Evolutionary conservation across 1,284 basidiomycete species (phyloP).

Genomic region (Meripilus lineatus): DNA sequence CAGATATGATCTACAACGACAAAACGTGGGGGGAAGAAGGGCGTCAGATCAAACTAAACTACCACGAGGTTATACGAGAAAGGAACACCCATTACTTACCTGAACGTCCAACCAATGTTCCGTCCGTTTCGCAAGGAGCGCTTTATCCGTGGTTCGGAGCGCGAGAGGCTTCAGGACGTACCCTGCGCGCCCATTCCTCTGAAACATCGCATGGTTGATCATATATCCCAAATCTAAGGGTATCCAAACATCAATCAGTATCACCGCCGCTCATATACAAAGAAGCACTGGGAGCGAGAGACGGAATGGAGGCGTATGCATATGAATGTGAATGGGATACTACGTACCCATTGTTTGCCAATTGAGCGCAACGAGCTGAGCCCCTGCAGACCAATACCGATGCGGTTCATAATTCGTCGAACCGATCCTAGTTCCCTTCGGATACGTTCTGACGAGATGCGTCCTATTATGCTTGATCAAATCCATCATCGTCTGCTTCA

Average conservation of each 20-base stretch:
- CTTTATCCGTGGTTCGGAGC: constrained; percentile 64
- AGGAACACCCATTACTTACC: constrained; percentile 36
- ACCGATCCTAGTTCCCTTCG: constrained; percentile 76
- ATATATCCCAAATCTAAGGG: constrained; percentile 75
- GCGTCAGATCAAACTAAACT: no score
- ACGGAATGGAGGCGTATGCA: no score
- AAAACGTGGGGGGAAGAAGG: not conserved
- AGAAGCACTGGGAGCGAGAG: no score
- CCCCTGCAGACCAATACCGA: constrained; percentile 86
- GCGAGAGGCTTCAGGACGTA: constrained; percentile 90
- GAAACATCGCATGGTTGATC: constrained; percentile 95
- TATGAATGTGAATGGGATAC: no score
- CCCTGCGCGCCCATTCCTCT: constrained; percentile 78
- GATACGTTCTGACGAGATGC: constrained; percentile 89
- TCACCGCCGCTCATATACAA: not conserved
- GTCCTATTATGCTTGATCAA: constrained; percentile 86
- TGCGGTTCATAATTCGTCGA: constrained; percentile 91
- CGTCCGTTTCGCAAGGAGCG: constrained; percentile 49
- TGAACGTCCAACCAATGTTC: constrained; percentile 65
- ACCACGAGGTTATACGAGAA: no score
- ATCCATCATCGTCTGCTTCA: constrained; percentile 60
- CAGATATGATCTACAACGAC: constrained; percentile 72
- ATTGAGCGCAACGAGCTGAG: constrained; percentile 95
- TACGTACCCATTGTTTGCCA: constrained; percentile 91
- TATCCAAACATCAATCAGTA: constrained; percentile 1